These are phyloP conservation scores for Rachicladosporium sp. DNA, from an alignment of 2,329 filamentous ascomycete species.

Conservation along the genomic window DNA sequence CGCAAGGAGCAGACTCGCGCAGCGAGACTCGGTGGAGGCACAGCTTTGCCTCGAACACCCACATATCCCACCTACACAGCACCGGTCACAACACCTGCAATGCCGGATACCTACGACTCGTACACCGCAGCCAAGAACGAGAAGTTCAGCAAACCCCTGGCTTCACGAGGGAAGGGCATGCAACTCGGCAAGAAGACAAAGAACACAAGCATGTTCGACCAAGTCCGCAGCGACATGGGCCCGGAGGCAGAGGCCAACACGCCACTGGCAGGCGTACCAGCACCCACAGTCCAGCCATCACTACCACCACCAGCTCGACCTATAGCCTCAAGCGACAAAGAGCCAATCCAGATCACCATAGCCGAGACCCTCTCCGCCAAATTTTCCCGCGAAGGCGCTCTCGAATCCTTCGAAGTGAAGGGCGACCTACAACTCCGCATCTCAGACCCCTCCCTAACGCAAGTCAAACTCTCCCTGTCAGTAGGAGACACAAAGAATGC, in stretches of 20 bases:
- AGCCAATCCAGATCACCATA: slow-evolving; percentile 78
- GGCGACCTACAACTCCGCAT: slow-evolving; percentile 89
- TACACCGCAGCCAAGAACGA: slow-evolving; percentile 99
- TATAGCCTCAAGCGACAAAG: slow-evolving; percentile 60
- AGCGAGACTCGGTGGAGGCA: slow-evolving; percentile 39
- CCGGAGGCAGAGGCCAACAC: slow-evolving; percentile 62
- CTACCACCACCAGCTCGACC: slow-evolving; percentile 40
- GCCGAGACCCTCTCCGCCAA: slow-evolving; percentile 84
- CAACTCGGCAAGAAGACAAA: slow-evolving; percentile 98
- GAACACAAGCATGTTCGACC: slow-evolving; percentile 93
- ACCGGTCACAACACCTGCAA: slow-evolving; percentile 67
- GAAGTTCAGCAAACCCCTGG: slow-evolving; percentile 59
- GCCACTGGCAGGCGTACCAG: slow-evolving; percentile 48
- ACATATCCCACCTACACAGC: slow-evolving; percentile 83
- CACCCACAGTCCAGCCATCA: slow-evolving; percentile 37
- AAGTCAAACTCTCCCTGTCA: slow-evolving; percentile 73
- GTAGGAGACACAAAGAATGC: slow-evolving; percentile 69
- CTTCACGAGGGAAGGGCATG: slow-evolving; percentile 92
- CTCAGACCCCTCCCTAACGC: slow-evolving; percentile 75
- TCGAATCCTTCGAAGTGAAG: slow-evolving; percentile 79
- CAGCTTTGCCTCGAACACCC: slow-evolving; percentile 57
- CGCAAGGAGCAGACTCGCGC: slow-evolving; percentile 85
- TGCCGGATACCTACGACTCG: slow-evolving; percentile 74
- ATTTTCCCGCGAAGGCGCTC: slow-evolving; percentile 72
- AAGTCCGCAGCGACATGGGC: slow-evolving; percentile 84